A percentile compares a stretch with the other conserved stretches of the same genome.
phyloP scores from a whole-genome alignment of 257 asterid species.

The Vinca minor region DNA sequence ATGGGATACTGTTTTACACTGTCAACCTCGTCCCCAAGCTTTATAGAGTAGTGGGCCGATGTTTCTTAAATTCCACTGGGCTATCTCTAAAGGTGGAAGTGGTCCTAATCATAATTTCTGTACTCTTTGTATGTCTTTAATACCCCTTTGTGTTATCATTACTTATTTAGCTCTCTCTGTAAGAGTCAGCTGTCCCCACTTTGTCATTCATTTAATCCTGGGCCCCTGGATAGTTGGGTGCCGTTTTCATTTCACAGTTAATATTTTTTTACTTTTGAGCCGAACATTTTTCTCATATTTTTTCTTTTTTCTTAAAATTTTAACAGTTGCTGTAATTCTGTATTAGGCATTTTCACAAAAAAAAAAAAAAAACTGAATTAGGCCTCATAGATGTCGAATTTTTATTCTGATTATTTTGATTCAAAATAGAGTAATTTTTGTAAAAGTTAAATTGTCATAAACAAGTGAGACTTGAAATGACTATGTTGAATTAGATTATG shows the following conservation, averaged over 20 bases:
- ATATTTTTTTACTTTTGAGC: no score
- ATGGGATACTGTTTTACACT: conserved; percentile 21
- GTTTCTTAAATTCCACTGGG: conserved; percentile 24
- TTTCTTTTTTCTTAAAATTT: no score
- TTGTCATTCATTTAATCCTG: conserved; percentile 15
- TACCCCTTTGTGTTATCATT: conserved; percentile 11
- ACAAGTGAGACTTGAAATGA: no score
- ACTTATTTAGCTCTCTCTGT: conserved; percentile 5
- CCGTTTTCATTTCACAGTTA: conserved; percentile 8
- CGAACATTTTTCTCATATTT: no score
- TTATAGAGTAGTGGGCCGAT: conserved; percentile 20
- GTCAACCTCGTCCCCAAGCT: conserved; percentile 25
- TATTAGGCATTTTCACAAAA: no score
- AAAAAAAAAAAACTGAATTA: no score
- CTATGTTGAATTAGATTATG: no score
- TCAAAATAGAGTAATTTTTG: no score
- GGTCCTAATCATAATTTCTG: conserved; percentile 26
- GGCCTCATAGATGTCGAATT: no score
- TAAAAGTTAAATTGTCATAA: no score
- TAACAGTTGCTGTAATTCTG: no score
- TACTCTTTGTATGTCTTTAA: conserved; percentile 18
- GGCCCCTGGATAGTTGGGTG: conserved; percentile 17
- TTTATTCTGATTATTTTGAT: no score
- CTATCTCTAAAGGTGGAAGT: conserved; percentile 13
- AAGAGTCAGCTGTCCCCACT: conserved; percentile 15